These are phyloP conservation scores for Penicillium nucicola DNA, from an alignment of 495 filamentous ascomycete species.

Conservation along the genomic window DNA sequence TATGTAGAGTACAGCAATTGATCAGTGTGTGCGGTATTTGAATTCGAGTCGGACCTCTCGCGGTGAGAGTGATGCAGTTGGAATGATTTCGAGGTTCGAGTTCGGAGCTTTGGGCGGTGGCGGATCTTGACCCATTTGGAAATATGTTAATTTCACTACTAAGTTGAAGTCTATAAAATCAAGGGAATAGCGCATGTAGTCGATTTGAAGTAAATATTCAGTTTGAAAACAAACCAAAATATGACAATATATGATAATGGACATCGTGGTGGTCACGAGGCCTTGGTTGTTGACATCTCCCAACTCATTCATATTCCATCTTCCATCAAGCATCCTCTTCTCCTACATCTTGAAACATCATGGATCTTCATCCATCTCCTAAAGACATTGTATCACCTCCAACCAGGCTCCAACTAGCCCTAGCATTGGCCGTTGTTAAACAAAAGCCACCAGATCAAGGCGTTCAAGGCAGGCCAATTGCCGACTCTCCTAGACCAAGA, in stretches of 20 bases:
- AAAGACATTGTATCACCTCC: conserved; percentile 4
- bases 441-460: conserved; percentile 33
- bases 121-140: background rate
- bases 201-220: too few relatives aligned
- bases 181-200: too few relatives aligned
- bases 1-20: background rate
- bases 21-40: too few relatives aligned
- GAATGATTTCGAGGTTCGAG: background rate
- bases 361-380: background rate
- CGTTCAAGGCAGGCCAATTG: conserved; percentile 32
- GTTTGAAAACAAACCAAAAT: too few relatives aligned
- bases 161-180: too few relatives aligned
- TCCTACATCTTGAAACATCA: too few relatives aligned
- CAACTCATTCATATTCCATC: too few relatives aligned
- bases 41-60: background rate
- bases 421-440: conserved; percentile 47
- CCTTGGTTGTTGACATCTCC: too few relatives aligned
- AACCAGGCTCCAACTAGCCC: conserved; percentile 36
- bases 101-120: conserved; percentile 5
- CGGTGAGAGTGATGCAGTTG: background rate
- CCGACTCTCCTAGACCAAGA: background rate
- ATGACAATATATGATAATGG: too few relatives aligned
- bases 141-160: too few relatives aligned
- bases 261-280: too few relatives aligned
- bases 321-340: too few relatives aligned